Evolutionary conservation across 2,329 filamentous ascomycete genomes (phyloP).

Genomic region (Tetracladium maxilliforme): DNA sequence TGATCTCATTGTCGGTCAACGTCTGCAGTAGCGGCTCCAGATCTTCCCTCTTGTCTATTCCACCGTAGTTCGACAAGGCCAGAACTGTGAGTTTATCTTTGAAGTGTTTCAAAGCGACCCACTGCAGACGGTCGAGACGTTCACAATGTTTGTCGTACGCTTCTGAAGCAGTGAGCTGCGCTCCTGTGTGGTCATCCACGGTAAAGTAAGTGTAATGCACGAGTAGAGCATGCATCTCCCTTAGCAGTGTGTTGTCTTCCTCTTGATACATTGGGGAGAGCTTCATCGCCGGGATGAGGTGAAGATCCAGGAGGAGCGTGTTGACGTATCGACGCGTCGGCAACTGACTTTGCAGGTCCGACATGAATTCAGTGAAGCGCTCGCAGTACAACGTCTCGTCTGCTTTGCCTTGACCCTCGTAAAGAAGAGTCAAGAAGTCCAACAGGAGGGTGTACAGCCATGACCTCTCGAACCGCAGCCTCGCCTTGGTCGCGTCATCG

Average conservation of each 20-base stretch:
- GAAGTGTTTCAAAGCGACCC: slow-evolving; percentile 66
- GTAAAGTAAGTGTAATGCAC: slow-evolving; percentile 79
- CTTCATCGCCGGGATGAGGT: slow-evolving; percentile 62
- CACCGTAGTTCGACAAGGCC: slow-evolving; percentile 81
- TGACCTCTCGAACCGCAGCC: slow-evolving; percentile 77
- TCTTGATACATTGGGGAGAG: slow-evolving; percentile 67
- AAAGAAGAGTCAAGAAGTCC: slow-evolving; percentile 66
- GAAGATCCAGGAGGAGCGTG: slow-evolving; percentile 70
- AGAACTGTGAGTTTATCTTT: slow-evolving; percentile 84
- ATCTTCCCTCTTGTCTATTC: slow-evolving; percentile 68
- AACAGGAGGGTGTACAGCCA: slow-evolving; percentile 83
- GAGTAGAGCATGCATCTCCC: slow-evolving; percentile 69
- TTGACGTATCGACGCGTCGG: slow-evolving; percentile 92
- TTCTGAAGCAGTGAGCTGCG: slow-evolving; percentile 56
- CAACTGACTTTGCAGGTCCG: slow-evolving; percentile 82
- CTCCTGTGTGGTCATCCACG: slow-evolving; percentile 80
- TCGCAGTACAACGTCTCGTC: slow-evolving; percentile 75
- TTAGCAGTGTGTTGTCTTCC: slow-evolving; percentile 60
- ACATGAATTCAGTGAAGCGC: slow-evolving; percentile 80
- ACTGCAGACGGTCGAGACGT: slow-evolving; percentile 63
- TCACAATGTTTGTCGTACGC: slow-evolving; percentile 71
- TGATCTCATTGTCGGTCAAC: slow-evolving; percentile 61
- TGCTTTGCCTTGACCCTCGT: slow-evolving; percentile 34
- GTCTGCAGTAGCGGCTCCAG: slow-evolving; percentile 60
- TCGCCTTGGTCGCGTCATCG: slow-evolving; percentile 64